These are phyloP conservation scores for Phytophthora tentaculata DNA, from an alignment of 352 stramenopile genomes.

Conservation along the genomic window DNA sequence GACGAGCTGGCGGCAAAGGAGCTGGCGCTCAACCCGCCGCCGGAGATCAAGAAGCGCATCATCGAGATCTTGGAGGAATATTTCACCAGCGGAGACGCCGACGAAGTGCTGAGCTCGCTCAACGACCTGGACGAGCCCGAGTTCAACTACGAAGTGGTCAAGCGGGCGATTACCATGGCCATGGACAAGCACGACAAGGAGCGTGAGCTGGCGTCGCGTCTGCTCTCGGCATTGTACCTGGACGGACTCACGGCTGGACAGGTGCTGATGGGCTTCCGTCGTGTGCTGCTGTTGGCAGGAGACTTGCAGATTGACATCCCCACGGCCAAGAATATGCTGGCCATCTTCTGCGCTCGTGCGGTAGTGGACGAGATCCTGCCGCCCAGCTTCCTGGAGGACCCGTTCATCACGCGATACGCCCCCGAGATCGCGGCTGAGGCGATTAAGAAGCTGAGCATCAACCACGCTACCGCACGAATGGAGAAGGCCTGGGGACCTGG, in stretches of 20 bases:
- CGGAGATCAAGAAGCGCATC: slow-evolving; percentile 91
- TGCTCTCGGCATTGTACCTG: slow-evolving; percentile 95
- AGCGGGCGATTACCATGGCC: slow-evolving; percentile 94
- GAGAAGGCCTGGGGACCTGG: slow-evolving; percentile 98
- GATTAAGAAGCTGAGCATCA: slow-evolving; percentile 96
- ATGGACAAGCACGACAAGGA: slow-evolving; percentile 87
- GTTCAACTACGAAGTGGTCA: slow-evolving; percentile 94
- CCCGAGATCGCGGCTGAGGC: slow-evolving; percentile 96
- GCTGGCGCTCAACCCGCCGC: slow-evolving; percentile 70
- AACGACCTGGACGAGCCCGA: slow-evolving; percentile 68
- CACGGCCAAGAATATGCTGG: slow-evolving; percentile 92
- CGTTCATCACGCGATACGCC: slow-evolving; percentile 94
- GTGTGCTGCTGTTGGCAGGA: slow-evolving; percentile 95
- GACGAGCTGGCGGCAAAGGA: slow-evolving; percentile 80
- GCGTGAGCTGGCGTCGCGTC: slow-evolving; percentile 62
- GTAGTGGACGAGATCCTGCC: slow-evolving; percentile 99
- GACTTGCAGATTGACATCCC: slow-evolving; percentile 97
- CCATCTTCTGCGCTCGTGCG: slow-evolving; percentile 97
- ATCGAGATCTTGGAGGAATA: slow-evolving; percentile 91
- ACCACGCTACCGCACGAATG: slow-evolving; percentile 95
- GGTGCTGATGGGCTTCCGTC: slow-evolving; percentile 94
- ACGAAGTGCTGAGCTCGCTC: slow-evolving; percentile 90
- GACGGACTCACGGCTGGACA: slow-evolving; percentile 80
- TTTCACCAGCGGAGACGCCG: slow-evolving; percentile 86
- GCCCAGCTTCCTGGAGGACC: slow-evolving; percentile 97